Evolutionary conservation across 805 yeast genomes (phyloP).

Genomic region (Candida suzukii): DNA sequence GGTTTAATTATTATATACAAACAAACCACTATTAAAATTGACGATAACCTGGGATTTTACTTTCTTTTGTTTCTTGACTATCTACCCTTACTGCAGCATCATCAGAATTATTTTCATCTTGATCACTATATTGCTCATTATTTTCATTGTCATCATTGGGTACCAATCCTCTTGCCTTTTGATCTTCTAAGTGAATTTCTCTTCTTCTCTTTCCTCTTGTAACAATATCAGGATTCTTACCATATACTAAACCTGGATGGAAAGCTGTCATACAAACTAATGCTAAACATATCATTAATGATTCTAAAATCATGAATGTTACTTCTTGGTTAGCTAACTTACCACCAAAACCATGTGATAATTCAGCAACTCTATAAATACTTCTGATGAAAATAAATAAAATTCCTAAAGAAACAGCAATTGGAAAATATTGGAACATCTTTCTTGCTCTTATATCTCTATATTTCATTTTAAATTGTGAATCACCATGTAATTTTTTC

Average conservation of each 20-base stretch:
- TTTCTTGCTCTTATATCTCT: slow-evolving; percentile 26
- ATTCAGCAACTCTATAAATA: slow-evolving; percentile 65
- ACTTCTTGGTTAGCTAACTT: slow-evolving; percentile 52
- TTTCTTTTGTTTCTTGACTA: too few species aligned
- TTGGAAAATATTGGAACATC: slow-evolving; percentile 36
- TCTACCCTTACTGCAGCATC: too few species aligned
- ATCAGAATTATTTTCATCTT: neutral
- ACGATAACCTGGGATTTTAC: too few species aligned
- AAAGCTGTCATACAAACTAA: slow-evolving; percentile 38
- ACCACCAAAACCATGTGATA: slow-evolving; percentile 69
- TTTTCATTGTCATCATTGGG: neutral
- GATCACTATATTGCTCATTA: neutral
- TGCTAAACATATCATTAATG: slow-evolving; percentile 52
- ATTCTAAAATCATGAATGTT: slow-evolving; percentile 55
- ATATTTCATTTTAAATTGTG: slow-evolving; percentile 30
- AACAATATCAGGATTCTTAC: slow-evolving; percentile 15
- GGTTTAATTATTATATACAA: too few species aligned
- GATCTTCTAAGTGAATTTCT: neutral
- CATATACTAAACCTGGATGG: slow-evolving; percentile 60
- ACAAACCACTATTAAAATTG: too few species aligned
- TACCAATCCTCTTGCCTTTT: neutral
- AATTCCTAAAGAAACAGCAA: slow-evolving; percentile 40
- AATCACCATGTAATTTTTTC: slow-evolving; percentile 19
- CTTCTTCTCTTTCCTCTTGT: neutral
- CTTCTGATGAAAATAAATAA: slow-evolving; percentile 58